A percentile compares a stretch with the other conserved stretches of the same genome.
These are phyloP conservation scores for Helenozyma baotianmanensis DNA, from an alignment of 805 yeast genomes.

Conservation along the genomic window DNA sequence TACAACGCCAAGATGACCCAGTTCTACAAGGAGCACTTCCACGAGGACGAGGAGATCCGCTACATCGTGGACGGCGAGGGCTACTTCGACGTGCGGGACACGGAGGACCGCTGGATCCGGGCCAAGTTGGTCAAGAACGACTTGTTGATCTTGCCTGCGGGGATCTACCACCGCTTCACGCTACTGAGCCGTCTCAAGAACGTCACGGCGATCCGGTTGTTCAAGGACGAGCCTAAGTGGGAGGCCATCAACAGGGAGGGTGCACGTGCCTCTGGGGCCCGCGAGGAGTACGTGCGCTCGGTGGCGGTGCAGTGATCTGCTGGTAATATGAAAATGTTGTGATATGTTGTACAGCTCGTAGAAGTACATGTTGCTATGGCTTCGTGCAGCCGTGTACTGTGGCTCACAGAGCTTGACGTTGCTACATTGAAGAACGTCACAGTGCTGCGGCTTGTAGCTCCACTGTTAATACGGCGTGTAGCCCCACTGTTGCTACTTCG, in stretches of 20 bases:
- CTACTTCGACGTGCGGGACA: slow-evolving; percentile 79
- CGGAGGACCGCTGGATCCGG: slow-evolving; percentile 69
- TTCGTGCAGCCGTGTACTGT: no score
- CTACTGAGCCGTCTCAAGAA: slow-evolving; percentile 51
- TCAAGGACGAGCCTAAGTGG: slow-evolving; percentile 97
- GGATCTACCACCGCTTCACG: slow-evolving; percentile 92
- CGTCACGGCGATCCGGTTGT: slow-evolving; percentile 76
- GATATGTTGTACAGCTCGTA: no score
- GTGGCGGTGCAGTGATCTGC: slow-evolving; percentile 20
- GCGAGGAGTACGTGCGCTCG: slow-evolving; percentile 28
- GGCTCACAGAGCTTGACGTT: no score
- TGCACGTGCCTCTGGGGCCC: slow-evolving; percentile 28
- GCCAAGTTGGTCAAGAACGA: slow-evolving; percentile 61
- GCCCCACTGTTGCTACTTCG: no score
- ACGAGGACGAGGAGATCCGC: slow-evolving; percentile 95
- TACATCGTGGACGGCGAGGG: slow-evolving; percentile 89
- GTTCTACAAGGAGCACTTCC: slow-evolving; percentile 83
- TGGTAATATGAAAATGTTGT: no score
- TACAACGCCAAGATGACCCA: slow-evolving; percentile 60
- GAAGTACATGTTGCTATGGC: no score
- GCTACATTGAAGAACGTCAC: no score
- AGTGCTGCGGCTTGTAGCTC: no score
- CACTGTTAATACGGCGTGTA: no score
- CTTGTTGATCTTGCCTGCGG: slow-evolving; percentile 76
- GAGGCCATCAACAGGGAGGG: slow-evolving; percentile 70